Conservation (phyloP, 805 yeast species). For the Alloascoidea africana region DNA sequence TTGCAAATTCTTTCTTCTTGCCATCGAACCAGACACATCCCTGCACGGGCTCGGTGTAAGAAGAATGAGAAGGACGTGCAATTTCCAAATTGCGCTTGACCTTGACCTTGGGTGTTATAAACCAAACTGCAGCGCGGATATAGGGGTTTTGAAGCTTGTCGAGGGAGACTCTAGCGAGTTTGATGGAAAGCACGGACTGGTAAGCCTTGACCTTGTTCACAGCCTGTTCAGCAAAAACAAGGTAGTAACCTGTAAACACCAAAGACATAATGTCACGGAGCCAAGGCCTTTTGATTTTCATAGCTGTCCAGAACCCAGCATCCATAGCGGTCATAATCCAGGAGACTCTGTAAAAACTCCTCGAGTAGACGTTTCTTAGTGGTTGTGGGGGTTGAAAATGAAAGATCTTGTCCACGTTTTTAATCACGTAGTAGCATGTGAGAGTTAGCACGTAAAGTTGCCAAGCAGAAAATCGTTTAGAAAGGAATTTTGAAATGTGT, state of each 20-base stretch:
- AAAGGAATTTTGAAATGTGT: constrained; percentile 8
- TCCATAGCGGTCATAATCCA: constrained; percentile 16
- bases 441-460: constrained; percentile 14
- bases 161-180: constrained; percentile 14
- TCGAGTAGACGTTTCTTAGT: constrained; percentile 11
- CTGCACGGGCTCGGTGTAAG: constrained; percentile 9
- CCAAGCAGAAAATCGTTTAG: constrained; percentile 14
- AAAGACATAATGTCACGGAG: constrained; percentile 12
- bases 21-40: constrained; percentile 14
- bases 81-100: constrained; percentile 8
- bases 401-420: constrained; percentile 14
- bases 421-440: constrained; percentile 14
- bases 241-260: constrained; percentile 12
- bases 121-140: constrained; percentile 5
- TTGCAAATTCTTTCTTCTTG: constrained; percentile 9
- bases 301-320: constrained; percentile 19
- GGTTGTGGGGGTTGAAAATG: constrained; percentile 15
- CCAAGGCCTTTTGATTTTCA: constrained; percentile 10
- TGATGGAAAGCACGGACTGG: constrained; percentile 11
- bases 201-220: constrained; percentile 10
- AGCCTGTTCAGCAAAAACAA: constrained; percentile 16
- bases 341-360: constrained; percentile 13
- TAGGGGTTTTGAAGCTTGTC: constrained; percentile 14
- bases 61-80: constrained; percentile 11
- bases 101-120: constrained; percentile 10